phyloP scores from a whole-genome alignment of 2,329 filamentous ascomycete species.

The Nemania sp. region DNA sequence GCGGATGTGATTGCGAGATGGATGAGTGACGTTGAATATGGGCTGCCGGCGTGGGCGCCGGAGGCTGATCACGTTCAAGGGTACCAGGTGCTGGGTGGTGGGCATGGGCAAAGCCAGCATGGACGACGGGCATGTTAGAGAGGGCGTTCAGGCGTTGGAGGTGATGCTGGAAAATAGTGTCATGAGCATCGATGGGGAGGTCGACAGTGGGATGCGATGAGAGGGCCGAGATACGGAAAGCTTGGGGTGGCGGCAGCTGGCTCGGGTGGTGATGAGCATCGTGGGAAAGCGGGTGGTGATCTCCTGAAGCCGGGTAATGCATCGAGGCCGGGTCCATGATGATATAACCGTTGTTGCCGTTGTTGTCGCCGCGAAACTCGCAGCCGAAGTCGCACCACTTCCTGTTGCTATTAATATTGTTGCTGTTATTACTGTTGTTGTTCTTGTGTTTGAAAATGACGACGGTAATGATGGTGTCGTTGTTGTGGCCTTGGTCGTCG shows the following conservation, averaged over 20 bases:
- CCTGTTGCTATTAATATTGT: not conserved
- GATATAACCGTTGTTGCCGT: not conserved
- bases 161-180: slow-evolving; percentile 43
- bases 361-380: not conserved
- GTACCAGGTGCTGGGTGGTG: slow-evolving; percentile 32
- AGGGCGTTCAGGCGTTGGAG: slow-evolving; percentile 44
- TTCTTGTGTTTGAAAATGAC: slow-evolving; percentile 7
- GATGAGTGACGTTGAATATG: slow-evolving; percentile 32
- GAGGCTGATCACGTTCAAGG: slow-evolving; percentile 42
- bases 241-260: slow-evolving; percentile 23
- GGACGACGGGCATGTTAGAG: slow-evolving; percentile 41
- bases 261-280: slow-evolving; percentile 32
- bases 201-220: slow-evolving; percentile 44
- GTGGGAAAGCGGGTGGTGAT: slow-evolving; percentile 27
- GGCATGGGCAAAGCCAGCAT: slow-evolving; percentile 33
- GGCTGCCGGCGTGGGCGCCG: slow-evolving; percentile 29
- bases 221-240: slow-evolving; percentile 37
- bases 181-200: slow-evolving; percentile 47
- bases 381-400: not conserved
- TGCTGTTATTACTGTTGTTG: not conserved
- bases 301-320: slow-evolving; percentile 30
- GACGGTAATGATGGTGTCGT: not conserved
- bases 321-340: slow-evolving; percentile 38
- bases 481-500: not conserved
- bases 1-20: slow-evolving; percentile 30